Percentiles rank a stretch among this genome's conserved stretches.
Evolutionary conservation across 2,329 filamentous ascomycete species (phyloP).

Genomic region (Beauveria asiatica): DNA sequence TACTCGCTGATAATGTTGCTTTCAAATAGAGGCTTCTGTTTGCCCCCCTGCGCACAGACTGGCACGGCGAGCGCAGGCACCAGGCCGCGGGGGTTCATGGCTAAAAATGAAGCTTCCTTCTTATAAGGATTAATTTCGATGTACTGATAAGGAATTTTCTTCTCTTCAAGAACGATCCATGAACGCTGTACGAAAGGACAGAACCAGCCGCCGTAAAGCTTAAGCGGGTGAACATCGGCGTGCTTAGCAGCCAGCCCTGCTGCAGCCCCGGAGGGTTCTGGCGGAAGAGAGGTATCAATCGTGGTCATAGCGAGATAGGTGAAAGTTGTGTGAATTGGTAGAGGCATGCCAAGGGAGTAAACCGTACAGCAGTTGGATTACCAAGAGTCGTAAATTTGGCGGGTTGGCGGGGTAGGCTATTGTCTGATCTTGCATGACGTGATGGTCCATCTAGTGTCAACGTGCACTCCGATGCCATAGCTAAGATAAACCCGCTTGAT

Average conservation of each 20-base stretch:
- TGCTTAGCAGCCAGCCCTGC: conserved; percentile 38
- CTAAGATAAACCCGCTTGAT: neutral
- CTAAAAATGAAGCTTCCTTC: conserved; percentile 59
- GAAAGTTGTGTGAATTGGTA: neutral
- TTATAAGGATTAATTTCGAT: conserved; percentile 72
- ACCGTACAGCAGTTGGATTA: neutral
- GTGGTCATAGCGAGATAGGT: conserved; percentile 26
- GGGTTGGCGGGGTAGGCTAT: neutral
- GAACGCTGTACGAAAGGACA: conserved; percentile 62
- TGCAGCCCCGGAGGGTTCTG: conserved; percentile 40
- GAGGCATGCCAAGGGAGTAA: neutral
- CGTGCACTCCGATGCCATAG: neutral
- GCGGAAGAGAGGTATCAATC: conserved; percentile 40
- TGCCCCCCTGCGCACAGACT: conserved; percentile 18
- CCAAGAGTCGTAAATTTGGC: neutral
- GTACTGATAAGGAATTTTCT: conserved; percentile 65
- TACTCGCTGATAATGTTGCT: conserved; percentile 67
- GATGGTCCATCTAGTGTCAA: neutral
- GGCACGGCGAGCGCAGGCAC: conserved; percentile 60
- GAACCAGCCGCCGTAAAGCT: conserved; percentile 70
- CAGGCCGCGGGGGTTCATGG: conserved; percentile 65
- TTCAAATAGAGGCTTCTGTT: conserved; percentile 58
- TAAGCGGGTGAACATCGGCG: conserved; percentile 41
- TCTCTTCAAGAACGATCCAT: conserved; percentile 68
- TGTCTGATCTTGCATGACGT: neutral